phyloP scores from a whole-genome alignment of 2,329 filamentous ascomycete genomes.

The Alternaria solani region DNA sequence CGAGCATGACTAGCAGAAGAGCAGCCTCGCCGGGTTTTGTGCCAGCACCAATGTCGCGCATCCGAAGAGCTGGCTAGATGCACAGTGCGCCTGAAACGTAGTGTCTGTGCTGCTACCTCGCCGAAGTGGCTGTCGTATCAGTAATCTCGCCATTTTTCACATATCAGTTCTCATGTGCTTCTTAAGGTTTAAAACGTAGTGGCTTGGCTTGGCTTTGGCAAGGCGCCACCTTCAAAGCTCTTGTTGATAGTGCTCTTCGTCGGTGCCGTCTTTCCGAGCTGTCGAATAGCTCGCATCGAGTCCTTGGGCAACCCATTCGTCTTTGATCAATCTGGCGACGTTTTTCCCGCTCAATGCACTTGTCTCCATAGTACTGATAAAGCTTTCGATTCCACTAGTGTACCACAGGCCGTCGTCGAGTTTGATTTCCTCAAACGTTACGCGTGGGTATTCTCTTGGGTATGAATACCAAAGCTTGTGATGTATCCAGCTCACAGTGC shows the following conservation, averaged over 20 bases:
- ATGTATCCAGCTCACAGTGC: slow-evolving; percentile 43
- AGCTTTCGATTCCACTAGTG: slow-evolving; percentile 79
- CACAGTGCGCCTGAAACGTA: neutral
- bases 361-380: slow-evolving; percentile 98
- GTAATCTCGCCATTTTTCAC: neutral
- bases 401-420: slow-evolving; percentile 73
- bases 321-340: slow-evolving; percentile 74
- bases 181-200: neutral
- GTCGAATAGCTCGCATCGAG: neutral
- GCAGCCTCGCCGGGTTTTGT: neutral
- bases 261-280: neutral
- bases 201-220: neutral
- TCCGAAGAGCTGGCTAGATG: neutral
- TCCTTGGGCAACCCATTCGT: slow-evolving; percentile 59
- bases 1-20: neutral
- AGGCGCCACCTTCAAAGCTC: slow-evolving; percentile 1
- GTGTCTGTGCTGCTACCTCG: slow-evolving; percentile 1
- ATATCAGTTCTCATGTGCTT: neutral
- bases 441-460: slow-evolving; percentile 81
- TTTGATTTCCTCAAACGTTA: slow-evolving; percentile 84
- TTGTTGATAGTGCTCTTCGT: neutral
- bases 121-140: neutral
- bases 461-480: slow-evolving; percentile 80
- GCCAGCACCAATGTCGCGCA: neutral
- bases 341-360: slow-evolving; percentile 91